A percentile compares a stretch with the other conserved stretches of the same genome.
These are phyloP conservation scores for Diplosphaera chodatii DNA, from an alignment of 139 green algal species.

Conservation along the genomic window DNA sequence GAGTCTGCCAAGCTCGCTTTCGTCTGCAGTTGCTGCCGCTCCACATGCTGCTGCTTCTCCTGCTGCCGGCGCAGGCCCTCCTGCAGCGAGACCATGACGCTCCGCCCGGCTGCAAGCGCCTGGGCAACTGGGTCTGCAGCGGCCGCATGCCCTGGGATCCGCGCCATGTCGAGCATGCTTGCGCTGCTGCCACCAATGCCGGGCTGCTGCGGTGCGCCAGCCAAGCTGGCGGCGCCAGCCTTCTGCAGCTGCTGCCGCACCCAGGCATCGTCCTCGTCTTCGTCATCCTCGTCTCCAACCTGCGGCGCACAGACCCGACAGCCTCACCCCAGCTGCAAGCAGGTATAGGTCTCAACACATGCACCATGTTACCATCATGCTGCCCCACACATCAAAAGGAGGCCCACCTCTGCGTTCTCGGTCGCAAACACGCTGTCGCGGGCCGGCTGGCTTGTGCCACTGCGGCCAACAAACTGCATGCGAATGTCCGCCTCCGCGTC, in stretches of 20 bases:
- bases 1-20: constrained; percentile 18
- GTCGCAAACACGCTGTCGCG: constrained; percentile 11
- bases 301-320: not conserved
- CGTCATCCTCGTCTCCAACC: constrained; percentile 25
- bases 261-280: constrained; percentile 53
- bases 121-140: not conserved
- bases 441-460: constrained; percentile 2
- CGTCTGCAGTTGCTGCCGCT: constrained; percentile 31
- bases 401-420: not conserved
- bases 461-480: constrained; percentile 46
- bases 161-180: not conserved
- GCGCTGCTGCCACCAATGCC: not conserved
- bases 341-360: not conserved
- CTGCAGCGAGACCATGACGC: constrained; percentile 40
- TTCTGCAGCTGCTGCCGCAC: constrained; percentile 63
- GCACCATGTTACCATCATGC: too few relatives aligned
- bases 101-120: constrained; percentile 27
- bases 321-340: not conserved
- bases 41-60: constrained; percentile 24
- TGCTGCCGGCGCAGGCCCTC: constrained; percentile 40
- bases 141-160: not conserved
- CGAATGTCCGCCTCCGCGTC: constrained; percentile 42
- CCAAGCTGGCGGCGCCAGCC: constrained; percentile 26
- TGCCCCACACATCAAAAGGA: too few relatives aligned
- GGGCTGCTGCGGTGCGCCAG: constrained; percentile 1